Evolutionary conservation across 1,284 basidiomycete species (phyloP), one percentile per base, ranked within the genome.

Genomic region (Malassezia nana): DNA sequence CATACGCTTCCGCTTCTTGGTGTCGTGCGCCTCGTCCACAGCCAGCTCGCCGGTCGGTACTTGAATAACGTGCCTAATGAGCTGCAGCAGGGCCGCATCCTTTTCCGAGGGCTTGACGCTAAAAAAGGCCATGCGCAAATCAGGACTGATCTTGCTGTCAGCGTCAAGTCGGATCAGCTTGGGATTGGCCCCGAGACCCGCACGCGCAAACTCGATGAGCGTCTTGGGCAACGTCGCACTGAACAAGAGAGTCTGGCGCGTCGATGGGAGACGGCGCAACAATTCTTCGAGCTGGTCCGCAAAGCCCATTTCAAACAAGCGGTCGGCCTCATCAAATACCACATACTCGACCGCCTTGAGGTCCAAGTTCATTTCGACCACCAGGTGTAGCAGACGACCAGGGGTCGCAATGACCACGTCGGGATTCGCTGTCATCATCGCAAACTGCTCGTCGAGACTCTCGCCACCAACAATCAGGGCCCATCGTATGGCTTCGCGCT

Each of bases 261-360:
- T 82, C 0, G 83, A 65, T 12, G 92, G 90, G 30, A 98, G 82
- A 25, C 90, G 86, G 63, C 85, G 80, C 3, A 96, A 78, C 63
- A 96, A 90, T 75, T 96, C 92, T 54, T 84, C 84, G 28, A 98
- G 79, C 46, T 94, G 88, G 3, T 84, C 83, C 65, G 89, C 87
- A 74, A 98, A 98, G 13, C 92, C 92, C 84, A 96, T 89, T 72
- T 98, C 94, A 74, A 98, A 98, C 12, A 96, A 81, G 30, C 90
- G 78, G 75, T 99, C 94, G 0, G 94, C 94, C 77, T 99, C 94
- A 73, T 99, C 94, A 66, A 98, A 98, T 16, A 98, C 87, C 52
- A 92, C 83, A 60, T 89, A 90, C 74, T 92, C 83, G 3, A 92
- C 80, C 0, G 86, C 84, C 45, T 85, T 84, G 30, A 99, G 78